A percentile compares a stretch with the other conserved stretches of the same genome.
phyloP scores from a whole-genome alignment of 257 asterid species.

The Nemophila menziesii region DNA sequence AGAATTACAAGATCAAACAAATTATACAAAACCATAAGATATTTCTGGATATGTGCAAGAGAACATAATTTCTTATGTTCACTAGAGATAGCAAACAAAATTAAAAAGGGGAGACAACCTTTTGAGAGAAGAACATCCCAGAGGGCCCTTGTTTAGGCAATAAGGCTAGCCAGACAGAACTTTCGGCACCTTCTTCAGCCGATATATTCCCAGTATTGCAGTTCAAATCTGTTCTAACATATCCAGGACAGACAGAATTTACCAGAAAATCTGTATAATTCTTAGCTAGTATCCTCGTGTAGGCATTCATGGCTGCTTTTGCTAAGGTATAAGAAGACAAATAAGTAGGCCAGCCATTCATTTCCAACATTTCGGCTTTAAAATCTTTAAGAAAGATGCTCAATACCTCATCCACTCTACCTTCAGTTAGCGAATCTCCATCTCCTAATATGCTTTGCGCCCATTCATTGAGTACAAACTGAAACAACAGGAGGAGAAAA shows the following conservation, averaged over 20 bases:
- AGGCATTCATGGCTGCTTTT: conserved; percentile 46
- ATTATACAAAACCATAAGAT: no score
- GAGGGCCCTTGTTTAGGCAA: conserved; percentile 32
- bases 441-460: conserved; percentile 23
- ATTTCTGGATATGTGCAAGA: no score
- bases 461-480: conserved; percentile 34
- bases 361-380: conserved; percentile 19
- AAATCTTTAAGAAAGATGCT: conserved; percentile 24
- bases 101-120: conserved; percentile 14
- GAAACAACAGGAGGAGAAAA: conserved; percentile 17
- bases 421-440: conserved; percentile 26
- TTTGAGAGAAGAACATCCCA: conserved; percentile 21
- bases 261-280: conserved; percentile 18
- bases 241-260: conserved; percentile 47
- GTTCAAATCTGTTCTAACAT: conserved; percentile 30
- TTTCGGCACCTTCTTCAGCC: conserved; percentile 33
- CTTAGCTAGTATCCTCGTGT: conserved; percentile 27
- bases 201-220: conserved; percentile 18
- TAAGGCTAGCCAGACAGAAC: conserved; percentile 26
- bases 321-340: conserved; percentile 36
- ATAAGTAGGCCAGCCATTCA: conserved; percentile 31
- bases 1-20: no score
- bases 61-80: no score
- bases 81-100: no score
- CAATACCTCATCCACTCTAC: conserved; percentile 25